Conservation (phyloP, 2,329 filamentous ascomycete species). For the Beauveria medogensis region DNA sequence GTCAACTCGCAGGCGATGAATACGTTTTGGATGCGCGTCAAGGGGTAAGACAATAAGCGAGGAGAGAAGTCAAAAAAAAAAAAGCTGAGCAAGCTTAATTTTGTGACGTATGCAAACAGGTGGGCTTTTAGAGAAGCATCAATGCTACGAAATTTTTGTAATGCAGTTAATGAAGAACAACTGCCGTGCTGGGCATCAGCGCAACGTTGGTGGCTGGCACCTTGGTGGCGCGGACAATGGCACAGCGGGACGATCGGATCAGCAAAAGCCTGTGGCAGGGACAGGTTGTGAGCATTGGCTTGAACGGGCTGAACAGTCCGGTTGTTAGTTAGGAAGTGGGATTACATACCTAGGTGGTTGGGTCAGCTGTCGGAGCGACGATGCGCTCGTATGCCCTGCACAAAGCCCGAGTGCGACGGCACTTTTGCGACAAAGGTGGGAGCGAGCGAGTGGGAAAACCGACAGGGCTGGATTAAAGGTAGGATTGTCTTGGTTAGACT, state of each 20-base stretch:
- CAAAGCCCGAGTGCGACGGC: background rate
- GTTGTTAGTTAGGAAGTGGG: background rate
- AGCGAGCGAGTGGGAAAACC: background rate
- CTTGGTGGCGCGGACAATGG: background rate
- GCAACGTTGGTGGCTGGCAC: background rate
- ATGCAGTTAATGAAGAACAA: too few relatives aligned
- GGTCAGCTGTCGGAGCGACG: background rate
- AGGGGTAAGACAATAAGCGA: too few relatives aligned
- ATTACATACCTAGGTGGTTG: background rate
- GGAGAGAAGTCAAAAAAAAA: too few relatives aligned
- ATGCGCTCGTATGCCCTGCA: slow-evolving; percentile 2
- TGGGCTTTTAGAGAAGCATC: too few relatives aligned
- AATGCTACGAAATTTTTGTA: too few relatives aligned
- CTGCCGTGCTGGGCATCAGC: too few relatives aligned
- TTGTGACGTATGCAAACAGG: too few relatives aligned
- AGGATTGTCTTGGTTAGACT: background rate
- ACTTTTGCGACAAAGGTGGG: too few relatives aligned
- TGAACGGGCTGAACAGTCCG: background rate
- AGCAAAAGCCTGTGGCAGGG: slow-evolving; percentile 6
- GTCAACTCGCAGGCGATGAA: too few relatives aligned
- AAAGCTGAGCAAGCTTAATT: too few relatives aligned
- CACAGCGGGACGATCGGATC: slow-evolving; percentile 1
- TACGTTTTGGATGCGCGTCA: too few relatives aligned
- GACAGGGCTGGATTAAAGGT: background rate
- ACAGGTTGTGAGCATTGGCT: background rate